phyloP scores from a whole-genome alignment of 345 rosid species.

The Aegle marmelos region DNA sequence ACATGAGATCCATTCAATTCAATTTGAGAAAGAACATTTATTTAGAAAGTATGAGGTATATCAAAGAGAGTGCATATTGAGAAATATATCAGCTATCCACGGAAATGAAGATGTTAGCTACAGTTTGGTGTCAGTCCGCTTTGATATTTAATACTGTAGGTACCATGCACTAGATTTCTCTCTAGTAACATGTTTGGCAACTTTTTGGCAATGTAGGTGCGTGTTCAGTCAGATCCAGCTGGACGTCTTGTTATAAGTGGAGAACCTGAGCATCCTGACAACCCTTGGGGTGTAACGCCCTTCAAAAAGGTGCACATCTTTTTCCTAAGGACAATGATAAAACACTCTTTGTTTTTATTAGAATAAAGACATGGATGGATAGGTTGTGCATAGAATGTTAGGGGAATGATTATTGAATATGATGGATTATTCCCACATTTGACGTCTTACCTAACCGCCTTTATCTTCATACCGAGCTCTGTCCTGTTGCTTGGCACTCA shows the following conservation, averaged over 20 bases:
- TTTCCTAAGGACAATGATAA: neutral
- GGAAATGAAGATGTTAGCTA: neutral
- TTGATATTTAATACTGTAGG: neutral
- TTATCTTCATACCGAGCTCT: neutral
- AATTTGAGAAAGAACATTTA: neutral
- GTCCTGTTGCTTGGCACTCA: neutral
- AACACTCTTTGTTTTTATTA: too few relatives aligned
- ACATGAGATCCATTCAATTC: neutral
- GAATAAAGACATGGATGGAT: neutral
- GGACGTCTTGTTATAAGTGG: constrained; percentile 70
- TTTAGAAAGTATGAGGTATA: neutral
- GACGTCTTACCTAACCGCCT: neutral
- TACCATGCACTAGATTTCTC: neutral
- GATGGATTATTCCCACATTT: too few relatives aligned
- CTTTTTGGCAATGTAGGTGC: constrained; percentile 44
- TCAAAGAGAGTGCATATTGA: neutral
- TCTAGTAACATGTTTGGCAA: neutral
- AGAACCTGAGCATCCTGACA: constrained; percentile 59
- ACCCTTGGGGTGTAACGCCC: constrained; percentile 78
- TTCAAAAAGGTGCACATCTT: constrained; percentile 50
- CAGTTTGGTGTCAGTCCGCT: neutral
- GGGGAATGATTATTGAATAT: neutral
- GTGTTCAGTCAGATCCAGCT: constrained; percentile 76
- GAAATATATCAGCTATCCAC: neutral
- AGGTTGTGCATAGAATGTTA: neutral